Percentiles rank a stretch among this genome's conserved stretches.
Evolutionary conservation across 1,284 basidiomycete species (phyloP).

Genomic region (Boletus subluridellus): DNA sequence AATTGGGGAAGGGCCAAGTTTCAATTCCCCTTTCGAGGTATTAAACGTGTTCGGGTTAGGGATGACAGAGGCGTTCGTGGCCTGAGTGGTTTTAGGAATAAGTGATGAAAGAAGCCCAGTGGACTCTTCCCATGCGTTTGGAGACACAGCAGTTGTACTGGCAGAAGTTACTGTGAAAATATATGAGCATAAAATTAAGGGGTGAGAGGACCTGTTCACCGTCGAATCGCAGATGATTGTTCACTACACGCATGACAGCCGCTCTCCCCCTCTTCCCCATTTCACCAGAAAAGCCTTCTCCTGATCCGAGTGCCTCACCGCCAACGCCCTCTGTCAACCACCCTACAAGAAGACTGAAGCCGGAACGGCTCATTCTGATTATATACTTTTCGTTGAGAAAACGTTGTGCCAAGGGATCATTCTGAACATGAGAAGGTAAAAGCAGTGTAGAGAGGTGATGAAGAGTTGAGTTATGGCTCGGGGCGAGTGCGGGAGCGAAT

Average conservation of each 20-base stretch:
- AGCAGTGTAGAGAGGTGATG: conserved; percentile 82
- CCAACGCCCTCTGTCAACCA: conserved; percentile 95
- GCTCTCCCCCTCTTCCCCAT: conserved; percentile 75
- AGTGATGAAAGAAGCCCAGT: conserved; percentile 77
- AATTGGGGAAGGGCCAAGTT: conserved; percentile 78
- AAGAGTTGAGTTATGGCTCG: conserved; percentile 69
- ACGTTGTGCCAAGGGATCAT: conserved; percentile 78
- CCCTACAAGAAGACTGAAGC: conserved; percentile 88
- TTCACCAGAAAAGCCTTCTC: conserved; percentile 80
- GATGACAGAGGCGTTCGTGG: conserved; percentile 24
- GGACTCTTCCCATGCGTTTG: conserved; percentile 74
- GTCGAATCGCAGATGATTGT: conserved; percentile 89
- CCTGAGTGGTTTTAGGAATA: conserved; percentile 55
- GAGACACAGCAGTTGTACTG: conserved; percentile 59
- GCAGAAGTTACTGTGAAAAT: conserved; percentile 59
- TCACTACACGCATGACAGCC: conserved; percentile 90
- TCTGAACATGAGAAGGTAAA: conserved; percentile 81
- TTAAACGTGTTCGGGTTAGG: conserved; percentile 72
- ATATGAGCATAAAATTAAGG: conserved; percentile 24
- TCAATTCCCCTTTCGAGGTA: conserved; percentile 67
- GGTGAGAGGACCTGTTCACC: conserved; percentile 48
- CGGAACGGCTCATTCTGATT: conserved; percentile 86
- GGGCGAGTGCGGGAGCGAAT: conserved; percentile 69
- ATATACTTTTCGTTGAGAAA: conserved; percentile 91
- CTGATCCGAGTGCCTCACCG: conserved; percentile 77